A percentile compares a stretch with the other conserved stretches of the same genome.
Evolutionary conservation across 2,329 filamentous ascomycete genomes (phyloP).

Genomic region (Sphaceloma murrayae): DNA sequence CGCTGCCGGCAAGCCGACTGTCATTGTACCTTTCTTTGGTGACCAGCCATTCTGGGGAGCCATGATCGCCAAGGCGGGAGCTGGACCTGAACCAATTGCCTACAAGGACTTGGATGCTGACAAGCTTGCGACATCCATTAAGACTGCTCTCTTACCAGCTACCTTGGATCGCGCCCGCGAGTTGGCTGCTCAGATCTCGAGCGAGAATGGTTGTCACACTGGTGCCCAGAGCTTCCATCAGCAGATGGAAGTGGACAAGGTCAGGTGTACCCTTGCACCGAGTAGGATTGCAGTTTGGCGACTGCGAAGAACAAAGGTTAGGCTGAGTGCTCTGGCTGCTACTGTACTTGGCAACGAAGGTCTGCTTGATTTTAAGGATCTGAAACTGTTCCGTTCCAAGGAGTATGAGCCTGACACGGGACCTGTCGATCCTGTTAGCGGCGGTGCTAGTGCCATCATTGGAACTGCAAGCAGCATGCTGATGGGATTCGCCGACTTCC

Average conservation of each 20-base stretch:
- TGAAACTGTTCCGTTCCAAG: constrained; percentile 51
- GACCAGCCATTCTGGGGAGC: constrained; percentile 55
- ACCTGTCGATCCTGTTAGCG: constrained; percentile 68
- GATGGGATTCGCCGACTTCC: constrained; percentile 68
- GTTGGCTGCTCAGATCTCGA: constrained; percentile 33
- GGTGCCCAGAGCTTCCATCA: constrained; percentile 37
- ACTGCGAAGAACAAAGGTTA: constrained; percentile 54
- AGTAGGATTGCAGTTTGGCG: constrained; percentile 62
- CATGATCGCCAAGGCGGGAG: constrained; percentile 35
- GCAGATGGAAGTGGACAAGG: constrained; percentile 47
- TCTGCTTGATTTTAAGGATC: constrained; percentile 54
- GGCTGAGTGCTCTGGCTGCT: constrained; percentile 61
- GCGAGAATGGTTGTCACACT: constrained; percentile 32
- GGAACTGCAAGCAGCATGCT: constrained; percentile 67
- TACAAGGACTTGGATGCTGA: constrained; percentile 33
- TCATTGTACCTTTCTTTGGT: constrained; percentile 48
- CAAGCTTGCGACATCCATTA: constrained; percentile 35
- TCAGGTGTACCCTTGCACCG: constrained; percentile 60
- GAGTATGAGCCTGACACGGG: constrained; percentile 70
- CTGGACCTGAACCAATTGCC: constrained; percentile 33
- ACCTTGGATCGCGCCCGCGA: constrained; percentile 28
- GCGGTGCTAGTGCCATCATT: constrained; percentile 62
- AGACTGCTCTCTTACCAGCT: constrained; percentile 30
- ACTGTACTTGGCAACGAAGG: constrained; percentile 54
- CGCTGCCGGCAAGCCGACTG: constrained; percentile 39